Percentiles rank a stretch among this genome's conserved stretches.
Conservation (phyloP, 495 filamentous ascomycete genomes). For the Xylaria castorea region DNA sequence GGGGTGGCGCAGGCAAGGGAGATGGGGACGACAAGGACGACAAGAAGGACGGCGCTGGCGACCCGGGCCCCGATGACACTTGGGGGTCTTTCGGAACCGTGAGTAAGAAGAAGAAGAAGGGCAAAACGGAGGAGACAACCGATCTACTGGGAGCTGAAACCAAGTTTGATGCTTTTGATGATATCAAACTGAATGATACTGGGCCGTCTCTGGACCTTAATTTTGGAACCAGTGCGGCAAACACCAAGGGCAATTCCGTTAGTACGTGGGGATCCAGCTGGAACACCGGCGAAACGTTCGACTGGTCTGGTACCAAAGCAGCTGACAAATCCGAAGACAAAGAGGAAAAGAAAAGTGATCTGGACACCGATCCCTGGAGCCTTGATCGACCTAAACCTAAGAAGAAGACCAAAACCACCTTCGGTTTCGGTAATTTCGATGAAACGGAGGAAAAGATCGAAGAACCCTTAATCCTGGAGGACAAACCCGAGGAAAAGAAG, state of each 20-base stretch:
- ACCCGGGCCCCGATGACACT: constrained; percentile 36
- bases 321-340: constrained; percentile 34
- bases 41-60: constrained; percentile 36
- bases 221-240: constrained; percentile 37
- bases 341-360: constrained; percentile 32
- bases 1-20: constrained; percentile 39
- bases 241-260: constrained; percentile 42
- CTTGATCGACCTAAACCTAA: constrained; percentile 49
- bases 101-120: constrained; percentile 57
- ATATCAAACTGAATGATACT: constrained; percentile 57
- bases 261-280: constrained; percentile 50
- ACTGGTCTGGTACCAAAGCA: constrained; percentile 39
- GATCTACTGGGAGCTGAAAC: constrained; percentile 28
- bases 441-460: constrained; percentile 42
- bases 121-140: constrained; percentile 41
- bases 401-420: constrained; percentile 48
- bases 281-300: constrained; percentile 43
- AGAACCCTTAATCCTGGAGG: constrained; percentile 28
- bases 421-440: constrained; percentile 49
- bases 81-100: constrained; percentile 41
- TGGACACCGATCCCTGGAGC: constrained; percentile 49
- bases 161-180: constrained; percentile 51
- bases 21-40: constrained; percentile 38
- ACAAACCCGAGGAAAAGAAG: constrained; percentile 39
- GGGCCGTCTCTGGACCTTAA: constrained; percentile 47